Base-by-base conservation (phyloP, 176 grass and related monocot species). In the Bonia amplexicaulis region DNA sequence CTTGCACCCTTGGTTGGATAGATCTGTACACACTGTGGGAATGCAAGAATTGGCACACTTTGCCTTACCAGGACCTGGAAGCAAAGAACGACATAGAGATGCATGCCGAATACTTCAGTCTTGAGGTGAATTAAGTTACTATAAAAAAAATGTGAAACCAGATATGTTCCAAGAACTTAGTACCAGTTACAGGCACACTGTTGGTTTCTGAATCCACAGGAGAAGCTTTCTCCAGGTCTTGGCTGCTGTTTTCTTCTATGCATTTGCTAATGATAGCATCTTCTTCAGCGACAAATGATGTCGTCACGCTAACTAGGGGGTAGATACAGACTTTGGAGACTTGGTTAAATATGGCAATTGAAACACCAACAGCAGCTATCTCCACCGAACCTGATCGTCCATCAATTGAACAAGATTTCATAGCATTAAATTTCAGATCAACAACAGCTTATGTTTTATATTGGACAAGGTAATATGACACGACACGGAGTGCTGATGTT, bases 281-380 rank as follows among this genome's bases (percentile, higher is more conserved):
- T 92, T 99, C 96, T 90, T 99, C 96, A 14, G 96, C 96, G 0
- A 99, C 96, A 76, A 99, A 99, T 40, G 96, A 99, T 70, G 96
- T 99, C 7, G 96, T 92, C 5, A 99, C 96, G 46, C 96, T 99
- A 20, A 99, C 93, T 63, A 99, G 93, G 54, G 96, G 96, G 74
- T 96, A 99, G 69, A 99, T 99, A 3, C 91, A 99, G 74, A 99
- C 82, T 90, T 99, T 99, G 2, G 96, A 94, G 20, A 96, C 86
- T 77, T 99, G 96, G 77, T 99, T 99, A 86, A 99, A 99, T 86
- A 99, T 94, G 53, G 96, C 93, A 73, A 99, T 93, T 31, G 96
- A 92, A 55, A 99, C 96, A 66, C 96, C 96, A 33, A 99, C 96
- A 45, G 93, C 96, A 31, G 91, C 93, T 58, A 95, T 92, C 69